Percentiles rank a stretch among this genome's conserved stretches.
phyloP scores from a whole-genome alignment of 805 yeast genomes.

The Danielia reshetovae region DNA sequence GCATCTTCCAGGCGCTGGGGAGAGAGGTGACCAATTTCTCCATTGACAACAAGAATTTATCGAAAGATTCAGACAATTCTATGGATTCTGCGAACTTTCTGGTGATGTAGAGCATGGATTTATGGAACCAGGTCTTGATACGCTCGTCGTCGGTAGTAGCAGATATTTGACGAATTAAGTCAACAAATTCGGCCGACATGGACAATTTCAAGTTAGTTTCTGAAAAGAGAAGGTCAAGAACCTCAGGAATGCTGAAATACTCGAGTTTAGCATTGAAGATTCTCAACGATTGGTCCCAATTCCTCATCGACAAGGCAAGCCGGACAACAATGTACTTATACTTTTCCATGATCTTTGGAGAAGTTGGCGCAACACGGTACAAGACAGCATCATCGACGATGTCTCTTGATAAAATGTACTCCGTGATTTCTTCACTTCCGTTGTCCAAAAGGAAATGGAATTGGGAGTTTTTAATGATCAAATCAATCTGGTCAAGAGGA shows the following conservation, averaged over 20 bases:
- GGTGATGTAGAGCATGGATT: conserved; percentile 57
- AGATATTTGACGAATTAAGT: conserved; percentile 16
- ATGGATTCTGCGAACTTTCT: conserved; percentile 55
- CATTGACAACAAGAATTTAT: conserved; percentile 24
- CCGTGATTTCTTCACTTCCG: conserved; percentile 1
- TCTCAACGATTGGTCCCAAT: conserved; percentile 18
- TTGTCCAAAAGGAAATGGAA: conserved; percentile 10
- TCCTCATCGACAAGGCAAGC: conserved; percentile 14
- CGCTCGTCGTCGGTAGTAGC: conserved; percentile 14
- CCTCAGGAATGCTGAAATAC: conserved; percentile 9
- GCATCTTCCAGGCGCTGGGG: conserved; percentile 25
- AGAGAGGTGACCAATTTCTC: conserved; percentile 10
- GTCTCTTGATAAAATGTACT: conserved; percentile 2
- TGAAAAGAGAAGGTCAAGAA: conserved; percentile 20
- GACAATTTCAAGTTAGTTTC: conserved; percentile 25
- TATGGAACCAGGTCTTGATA: conserved; percentile 50
- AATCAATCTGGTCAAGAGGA: conserved; percentile 5
- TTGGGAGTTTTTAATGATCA: conserved; percentile 4
- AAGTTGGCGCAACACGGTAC: conserved; percentile 10
- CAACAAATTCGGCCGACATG: conserved; percentile 23
- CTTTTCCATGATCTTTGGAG: conserved; percentile 7
- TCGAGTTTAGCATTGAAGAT: conserved; percentile 12
- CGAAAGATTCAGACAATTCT: conserved; percentile 25
- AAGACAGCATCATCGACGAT: conserved; percentile 11
- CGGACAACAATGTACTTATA: conserved; percentile 9